Conservation (phyloP, 768 basidiomycete species). For the Serendipita sp. region DNA sequence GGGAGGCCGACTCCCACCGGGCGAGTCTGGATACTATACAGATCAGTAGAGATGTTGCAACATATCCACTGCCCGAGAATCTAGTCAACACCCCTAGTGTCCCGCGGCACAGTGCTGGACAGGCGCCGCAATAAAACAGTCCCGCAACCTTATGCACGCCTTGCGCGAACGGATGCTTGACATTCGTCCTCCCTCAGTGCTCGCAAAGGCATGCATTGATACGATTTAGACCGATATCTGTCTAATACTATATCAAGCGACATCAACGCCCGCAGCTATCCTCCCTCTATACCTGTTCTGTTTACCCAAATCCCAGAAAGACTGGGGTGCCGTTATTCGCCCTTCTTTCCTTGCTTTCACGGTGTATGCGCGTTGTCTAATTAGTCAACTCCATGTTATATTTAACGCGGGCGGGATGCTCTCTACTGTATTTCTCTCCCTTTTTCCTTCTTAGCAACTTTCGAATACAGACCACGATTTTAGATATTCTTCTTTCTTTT, state of each 20-base stretch:
- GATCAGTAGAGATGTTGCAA: conserved; percentile 65
- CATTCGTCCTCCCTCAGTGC: too few relatives aligned
- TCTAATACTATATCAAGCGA: too few relatives aligned
- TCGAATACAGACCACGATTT: not conserved
- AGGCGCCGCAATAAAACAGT: too few relatives aligned
- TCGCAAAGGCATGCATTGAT: too few relatives aligned
- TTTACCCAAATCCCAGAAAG: not conserved
- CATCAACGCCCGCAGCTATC: too few relatives aligned
- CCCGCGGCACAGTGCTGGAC: too few relatives aligned
- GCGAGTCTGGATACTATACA: conserved; percentile 78
- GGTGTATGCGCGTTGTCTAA: not conserved
- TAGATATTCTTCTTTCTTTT: not conserved
- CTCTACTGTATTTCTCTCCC: not conserved
- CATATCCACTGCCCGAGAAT: conserved; percentile 48
- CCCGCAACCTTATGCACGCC: too few relatives aligned
- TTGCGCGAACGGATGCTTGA: too few relatives aligned
- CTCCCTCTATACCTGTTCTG: not conserved
- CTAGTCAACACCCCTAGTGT: not conserved
- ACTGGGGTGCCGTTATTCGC: not conserved
- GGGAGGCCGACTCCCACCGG: conserved; percentile 26
- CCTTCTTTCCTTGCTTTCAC: not conserved
- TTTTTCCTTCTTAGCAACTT: too few relatives aligned
- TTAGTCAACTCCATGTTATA: too few relatives aligned
- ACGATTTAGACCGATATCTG: too few relatives aligned
- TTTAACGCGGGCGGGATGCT: not conserved